phyloP scores from a whole-genome alignment of 306 rosid species.

The Hylodesmum podocarpum region DNA sequence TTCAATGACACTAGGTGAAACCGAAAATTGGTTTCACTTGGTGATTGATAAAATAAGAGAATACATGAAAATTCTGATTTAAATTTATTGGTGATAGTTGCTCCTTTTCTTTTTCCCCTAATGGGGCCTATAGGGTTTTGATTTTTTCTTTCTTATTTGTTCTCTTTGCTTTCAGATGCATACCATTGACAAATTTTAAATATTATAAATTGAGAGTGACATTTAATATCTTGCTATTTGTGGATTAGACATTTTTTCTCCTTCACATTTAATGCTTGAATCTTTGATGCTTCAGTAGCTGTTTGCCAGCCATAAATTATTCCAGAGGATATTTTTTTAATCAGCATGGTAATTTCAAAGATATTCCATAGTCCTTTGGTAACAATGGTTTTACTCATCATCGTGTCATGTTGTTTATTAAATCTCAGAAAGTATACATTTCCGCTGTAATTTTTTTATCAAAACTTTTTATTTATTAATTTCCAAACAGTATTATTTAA shows the following conservation, averaged over 20 bases:
- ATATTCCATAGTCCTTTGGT: neutral
- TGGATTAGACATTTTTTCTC: conserved; percentile 6
- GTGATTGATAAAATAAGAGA: conserved; percentile 30
- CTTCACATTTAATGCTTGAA: neutral
- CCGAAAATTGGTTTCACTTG: conserved; percentile 47
- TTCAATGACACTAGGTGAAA: conserved; percentile 8
- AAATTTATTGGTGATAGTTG: conserved; percentile 4
- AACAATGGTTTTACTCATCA: neutral
- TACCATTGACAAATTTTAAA: conserved; percentile 5
- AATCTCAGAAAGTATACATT: neutral
- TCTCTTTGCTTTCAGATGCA: neutral
- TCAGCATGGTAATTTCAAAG: neutral
- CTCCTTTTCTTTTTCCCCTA: neutral
- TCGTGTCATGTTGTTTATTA: no score
- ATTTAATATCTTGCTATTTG: neutral
- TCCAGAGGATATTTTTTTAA: neutral
- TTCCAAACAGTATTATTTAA: no score
- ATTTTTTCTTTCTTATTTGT: neutral
- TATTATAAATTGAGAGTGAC: conserved; percentile 20
- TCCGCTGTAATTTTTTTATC: neutral
- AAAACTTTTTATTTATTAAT: neutral
- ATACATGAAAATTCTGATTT: conserved; percentile 23
- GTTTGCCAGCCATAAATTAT: neutral
- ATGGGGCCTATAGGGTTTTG: neutral
- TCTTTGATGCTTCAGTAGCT: neutral